These are phyloP conservation scores for Boehmeria nivea DNA, from an alignment of 306 rosid genomes.

Conservation along the genomic window DNA sequence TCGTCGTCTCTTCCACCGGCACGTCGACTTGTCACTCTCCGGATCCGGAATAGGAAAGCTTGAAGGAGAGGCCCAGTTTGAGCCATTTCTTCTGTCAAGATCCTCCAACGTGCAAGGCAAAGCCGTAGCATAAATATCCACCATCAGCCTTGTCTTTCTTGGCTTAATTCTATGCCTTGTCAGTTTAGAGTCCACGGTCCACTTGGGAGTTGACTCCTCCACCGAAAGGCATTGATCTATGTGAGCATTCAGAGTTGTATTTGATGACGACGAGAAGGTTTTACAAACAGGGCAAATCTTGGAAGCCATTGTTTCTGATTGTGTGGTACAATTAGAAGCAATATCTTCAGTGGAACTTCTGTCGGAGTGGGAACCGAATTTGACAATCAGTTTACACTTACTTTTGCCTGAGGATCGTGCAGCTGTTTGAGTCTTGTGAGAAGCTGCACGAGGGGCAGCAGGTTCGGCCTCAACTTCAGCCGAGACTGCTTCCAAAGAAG, in stretches of 20 bases:
- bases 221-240: conserved; percentile 58
- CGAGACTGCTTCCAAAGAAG: conserved; percentile 24
- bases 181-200: conserved; percentile 33
- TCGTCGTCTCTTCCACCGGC: conserved; percentile 26
- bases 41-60: conserved; percentile 23
- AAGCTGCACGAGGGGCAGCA: conserved; percentile 1
- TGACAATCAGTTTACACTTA: conserved; percentile 41
- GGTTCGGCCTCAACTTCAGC: conserved; percentile 24
- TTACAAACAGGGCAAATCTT: conserved; percentile 63
- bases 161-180: conserved; percentile 45
- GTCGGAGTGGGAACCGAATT: conserved; percentile 25
- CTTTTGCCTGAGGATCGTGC: conserved; percentile 32
- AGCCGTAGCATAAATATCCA: conserved; percentile 48
- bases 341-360: conserved; percentile 39
- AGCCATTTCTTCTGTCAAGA: conserved; percentile 52
- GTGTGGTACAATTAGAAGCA: conserved; percentile 27
- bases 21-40: conserved; percentile 28
- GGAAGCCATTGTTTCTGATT: conserved; percentile 47
- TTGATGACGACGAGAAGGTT: conserved; percentile 51
- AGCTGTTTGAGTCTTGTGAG: conserved; percentile 25
- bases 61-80: conserved; percentile 44
- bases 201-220: conserved; percentile 47
- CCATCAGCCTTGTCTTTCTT: conserved; percentile 50
- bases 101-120: conserved; percentile 49
- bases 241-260: conserved; percentile 62